Conservation (phyloP, 805 yeast genomes). For the Teunomyces lycoperdinae region DNA sequence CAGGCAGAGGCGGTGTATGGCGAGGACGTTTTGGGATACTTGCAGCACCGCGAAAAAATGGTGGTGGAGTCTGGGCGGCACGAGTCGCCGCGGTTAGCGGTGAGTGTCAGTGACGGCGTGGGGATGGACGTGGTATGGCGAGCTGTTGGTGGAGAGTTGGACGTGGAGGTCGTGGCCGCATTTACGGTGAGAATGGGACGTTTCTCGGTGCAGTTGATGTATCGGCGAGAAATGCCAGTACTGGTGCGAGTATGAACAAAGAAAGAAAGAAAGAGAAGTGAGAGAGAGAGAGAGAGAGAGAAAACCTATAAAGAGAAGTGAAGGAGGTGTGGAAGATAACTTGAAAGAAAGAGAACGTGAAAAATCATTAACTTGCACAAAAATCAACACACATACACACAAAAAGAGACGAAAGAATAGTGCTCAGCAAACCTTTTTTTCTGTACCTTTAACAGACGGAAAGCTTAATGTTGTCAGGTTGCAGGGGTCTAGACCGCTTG, state of each 20-base stretch:
- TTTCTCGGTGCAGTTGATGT: slow-evolving; percentile 41
- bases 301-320: neutral
- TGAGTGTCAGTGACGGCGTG: slow-evolving; percentile 43
- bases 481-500: neutral
- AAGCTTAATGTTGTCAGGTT: too few relatives aligned
- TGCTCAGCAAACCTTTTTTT: too few relatives aligned
- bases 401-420: too few relatives aligned
- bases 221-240: slow-evolving; percentile 43
- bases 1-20: slow-evolving; percentile 50
- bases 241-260: slow-evolving; percentile 5
- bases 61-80: slow-evolving; percentile 52
- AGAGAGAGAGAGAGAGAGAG: neutral
- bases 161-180: slow-evolving; percentile 45
- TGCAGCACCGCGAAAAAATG: slow-evolving; percentile 40
- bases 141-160: slow-evolving; percentile 50
- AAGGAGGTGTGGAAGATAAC: too few relatives aligned
- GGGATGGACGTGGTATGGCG: slow-evolving; percentile 49
- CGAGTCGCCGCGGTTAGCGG: slow-evolving; percentile 49
- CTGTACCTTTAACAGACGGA: too few relatives aligned
- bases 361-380: too few relatives aligned
- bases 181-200: slow-evolving; percentile 38
- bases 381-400: too few relatives aligned
- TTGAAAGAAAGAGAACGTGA: too few relatives aligned
- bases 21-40: slow-evolving; percentile 45
- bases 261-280: neutral